Evolutionary conservation across 495 filamentous ascomycete genomes (phyloP).

Genomic region (Echria macrotheca): DNA sequence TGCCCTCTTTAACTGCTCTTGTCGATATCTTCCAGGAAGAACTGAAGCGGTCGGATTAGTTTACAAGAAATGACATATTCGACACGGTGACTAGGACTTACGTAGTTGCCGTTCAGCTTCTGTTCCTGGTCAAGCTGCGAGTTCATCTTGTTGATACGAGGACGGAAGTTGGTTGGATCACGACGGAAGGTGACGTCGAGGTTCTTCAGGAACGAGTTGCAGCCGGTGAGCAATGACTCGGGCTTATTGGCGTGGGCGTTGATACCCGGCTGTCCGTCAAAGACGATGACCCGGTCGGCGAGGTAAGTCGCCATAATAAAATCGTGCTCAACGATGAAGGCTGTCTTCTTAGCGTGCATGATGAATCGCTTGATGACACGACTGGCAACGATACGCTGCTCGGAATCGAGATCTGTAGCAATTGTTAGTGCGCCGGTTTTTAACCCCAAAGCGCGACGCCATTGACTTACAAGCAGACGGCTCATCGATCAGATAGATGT

Average conservation of each 20-base stretch:
- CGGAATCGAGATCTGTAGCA: slow-evolving; percentile 68
- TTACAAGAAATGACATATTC: too few relatives aligned
- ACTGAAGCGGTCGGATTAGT: too few relatives aligned
- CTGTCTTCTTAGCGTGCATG: slow-evolving; percentile 99
- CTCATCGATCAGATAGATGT: slow-evolving; percentile 98
- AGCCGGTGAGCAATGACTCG: slow-evolving; percentile 88
- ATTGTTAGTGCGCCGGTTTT: background rate
- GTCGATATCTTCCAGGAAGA: slow-evolving; percentile 84
- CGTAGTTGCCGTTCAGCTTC: slow-evolving; percentile 87
- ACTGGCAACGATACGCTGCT: slow-evolving; percentile 95
- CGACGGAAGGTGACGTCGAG: slow-evolving; percentile 97
- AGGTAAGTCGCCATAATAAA: slow-evolving; percentile 99
- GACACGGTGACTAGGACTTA: too few relatives aligned
- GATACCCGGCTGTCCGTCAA: slow-evolving; percentile 87
- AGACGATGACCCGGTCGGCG: slow-evolving; percentile 96
- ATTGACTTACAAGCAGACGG: slow-evolving; percentile 31
- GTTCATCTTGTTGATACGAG: slow-evolving; percentile 96
- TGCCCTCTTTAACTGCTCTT: slow-evolving; percentile 59
- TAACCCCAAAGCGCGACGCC: too few relatives aligned
- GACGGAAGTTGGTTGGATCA: slow-evolving; percentile 91
- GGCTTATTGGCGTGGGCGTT: slow-evolving; percentile 82
- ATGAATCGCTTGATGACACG: slow-evolving; percentile 99
- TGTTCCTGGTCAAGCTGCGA: slow-evolving; percentile 96
- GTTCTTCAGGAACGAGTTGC: slow-evolving; percentile 93
- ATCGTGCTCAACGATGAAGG: slow-evolving; percentile 99